phyloP scores from a whole-genome alignment of 768 basidiomycete genomes.

The Leccinum aurantiacum region DNA sequence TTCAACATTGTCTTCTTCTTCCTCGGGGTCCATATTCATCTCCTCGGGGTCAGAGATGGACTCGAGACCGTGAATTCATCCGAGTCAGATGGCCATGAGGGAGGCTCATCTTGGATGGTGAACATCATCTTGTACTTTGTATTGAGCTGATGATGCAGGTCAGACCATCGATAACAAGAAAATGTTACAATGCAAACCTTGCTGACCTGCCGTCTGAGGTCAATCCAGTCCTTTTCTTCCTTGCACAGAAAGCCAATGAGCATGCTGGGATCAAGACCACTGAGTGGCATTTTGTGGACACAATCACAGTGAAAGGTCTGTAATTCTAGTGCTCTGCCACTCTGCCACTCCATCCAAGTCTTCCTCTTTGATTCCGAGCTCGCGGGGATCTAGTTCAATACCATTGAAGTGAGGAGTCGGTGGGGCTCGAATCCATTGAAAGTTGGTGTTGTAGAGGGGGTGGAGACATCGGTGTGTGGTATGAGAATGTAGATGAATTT shows the following conservation, averaged over 20 bases:
- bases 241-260: conserved; percentile 87
- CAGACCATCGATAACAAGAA: conserved; percentile 1
- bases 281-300: conserved; percentile 90
- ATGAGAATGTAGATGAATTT: conserved; percentile 50
- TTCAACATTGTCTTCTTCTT: conserved; percentile 45
- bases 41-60: conserved; percentile 80
- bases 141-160: conserved; percentile 17
- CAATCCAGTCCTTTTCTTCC: conserved; percentile 82
- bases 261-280: conserved; percentile 95
- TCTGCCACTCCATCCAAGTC: conserved; percentile 48
- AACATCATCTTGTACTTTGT: conserved; percentile 73
- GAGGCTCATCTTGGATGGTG: conserved; percentile 84
- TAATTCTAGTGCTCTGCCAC: conserved; percentile 54
- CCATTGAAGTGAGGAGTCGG: conserved; percentile 21
- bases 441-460: conserved; percentile 67
- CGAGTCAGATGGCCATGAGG: conserved; percentile 73
- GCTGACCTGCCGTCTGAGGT: conserved; percentile 68
- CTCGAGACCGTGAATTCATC: conserved; percentile 76
- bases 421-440: conserved; percentile 40
- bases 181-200: conserved; percentile 52
- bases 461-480: conserved; percentile 59
- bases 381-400: conserved; percentile 38
- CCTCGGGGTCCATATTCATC: conserved; percentile 55
- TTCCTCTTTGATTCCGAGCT: conserved; percentile 34
- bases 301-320: conserved; percentile 96